Percentiles rank a stretch among this genome's conserved stretches.
These are phyloP conservation scores for Fusarium mundagurra DNA, from an alignment of 2,329 filamentous ascomycete genomes.

Conservation along the genomic window DNA sequence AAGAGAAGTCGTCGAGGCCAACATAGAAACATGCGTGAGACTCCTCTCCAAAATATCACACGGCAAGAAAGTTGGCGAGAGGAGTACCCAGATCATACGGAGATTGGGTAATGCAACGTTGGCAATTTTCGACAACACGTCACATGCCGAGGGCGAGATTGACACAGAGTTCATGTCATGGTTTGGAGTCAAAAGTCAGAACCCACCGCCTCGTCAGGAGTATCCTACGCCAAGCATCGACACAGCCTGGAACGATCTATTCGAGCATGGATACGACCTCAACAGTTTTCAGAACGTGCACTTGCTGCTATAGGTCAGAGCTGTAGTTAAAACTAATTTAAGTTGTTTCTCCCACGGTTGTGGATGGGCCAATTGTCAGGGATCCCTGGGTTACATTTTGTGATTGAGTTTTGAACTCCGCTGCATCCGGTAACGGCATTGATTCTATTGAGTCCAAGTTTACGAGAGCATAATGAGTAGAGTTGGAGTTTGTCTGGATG, in stretches of 20 bases:
- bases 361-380: not conserved
- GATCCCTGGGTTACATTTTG: not conserved
- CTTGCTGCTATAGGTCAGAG: slow-evolving; percentile 12
- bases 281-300: slow-evolving; percentile 31
- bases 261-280: slow-evolving; percentile 37
- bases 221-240: slow-evolving; percentile 39
- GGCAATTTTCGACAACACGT: slow-evolving; percentile 30
- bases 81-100: slow-evolving; percentile 30
- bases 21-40: slow-evolving; percentile 32
- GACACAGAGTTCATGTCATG: slow-evolving; percentile 41
- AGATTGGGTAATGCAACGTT: slow-evolving; percentile 35
- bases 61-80: slow-evolving; percentile 31
- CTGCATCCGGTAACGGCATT: not conserved
- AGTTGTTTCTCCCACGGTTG: not conserved
- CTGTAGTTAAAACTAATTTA: not conserved
- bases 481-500: not conserved
- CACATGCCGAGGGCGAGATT: slow-evolving; percentile 27
- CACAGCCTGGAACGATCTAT: slow-evolving; percentile 38
- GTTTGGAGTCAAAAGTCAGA: slow-evolving; percentile 38
- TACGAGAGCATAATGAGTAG: not conserved
- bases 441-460: not conserved
- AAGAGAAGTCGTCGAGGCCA: slow-evolving; percentile 34
- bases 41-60: slow-evolving; percentile 36
- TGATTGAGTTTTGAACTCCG: not conserved
- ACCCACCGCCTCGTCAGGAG: slow-evolving; percentile 29